phyloP scores from a whole-genome alignment of 1,284 basidiomycete genomes.

The Porogramme epimiltina region DNA sequence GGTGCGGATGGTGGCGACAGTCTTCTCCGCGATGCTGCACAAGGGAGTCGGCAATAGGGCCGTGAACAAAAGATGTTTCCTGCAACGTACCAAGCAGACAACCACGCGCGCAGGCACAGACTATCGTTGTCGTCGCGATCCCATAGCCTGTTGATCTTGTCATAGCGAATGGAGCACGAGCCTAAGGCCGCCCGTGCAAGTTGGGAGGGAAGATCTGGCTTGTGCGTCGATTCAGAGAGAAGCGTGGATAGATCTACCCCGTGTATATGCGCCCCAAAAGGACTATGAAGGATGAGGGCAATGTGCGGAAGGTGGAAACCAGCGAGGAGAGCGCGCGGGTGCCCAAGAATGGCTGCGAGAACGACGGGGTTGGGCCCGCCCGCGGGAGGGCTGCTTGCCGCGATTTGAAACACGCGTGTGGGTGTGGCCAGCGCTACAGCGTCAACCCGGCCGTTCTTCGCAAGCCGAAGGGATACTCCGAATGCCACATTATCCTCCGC shows the following conservation, averaged over 20 bases:
- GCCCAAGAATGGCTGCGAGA: neutral
- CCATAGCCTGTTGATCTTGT: constrained; percentile 8
- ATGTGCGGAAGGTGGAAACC: constrained; percentile 5
- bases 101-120: constrained; percentile 14
- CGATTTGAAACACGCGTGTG: constrained; percentile 6
- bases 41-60: neutral
- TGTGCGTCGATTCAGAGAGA: neutral
- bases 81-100: constrained; percentile 8
- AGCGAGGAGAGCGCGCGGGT: constrained; percentile 1
- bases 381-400: neutral
- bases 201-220: neutral
- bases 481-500: neutral
- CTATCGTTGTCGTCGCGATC: constrained; percentile 1
- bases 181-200: neutral
- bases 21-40: neutral
- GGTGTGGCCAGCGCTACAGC: constrained; percentile 16
- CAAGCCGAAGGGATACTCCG: constrained; percentile 12
- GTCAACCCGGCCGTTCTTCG: constrained; percentile 6
- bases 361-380: neutral
- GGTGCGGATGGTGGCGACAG: neutral
- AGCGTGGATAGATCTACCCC: constrained; percentile 8
- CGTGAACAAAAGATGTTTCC: neutral
- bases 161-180: neutral
- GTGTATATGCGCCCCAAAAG: neutral
- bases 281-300: constrained; percentile 8